phyloP scores from a whole-genome alignment of 202 grass and related monocot genomes.

The Bolboschoenoplectus hybrid region DNA sequence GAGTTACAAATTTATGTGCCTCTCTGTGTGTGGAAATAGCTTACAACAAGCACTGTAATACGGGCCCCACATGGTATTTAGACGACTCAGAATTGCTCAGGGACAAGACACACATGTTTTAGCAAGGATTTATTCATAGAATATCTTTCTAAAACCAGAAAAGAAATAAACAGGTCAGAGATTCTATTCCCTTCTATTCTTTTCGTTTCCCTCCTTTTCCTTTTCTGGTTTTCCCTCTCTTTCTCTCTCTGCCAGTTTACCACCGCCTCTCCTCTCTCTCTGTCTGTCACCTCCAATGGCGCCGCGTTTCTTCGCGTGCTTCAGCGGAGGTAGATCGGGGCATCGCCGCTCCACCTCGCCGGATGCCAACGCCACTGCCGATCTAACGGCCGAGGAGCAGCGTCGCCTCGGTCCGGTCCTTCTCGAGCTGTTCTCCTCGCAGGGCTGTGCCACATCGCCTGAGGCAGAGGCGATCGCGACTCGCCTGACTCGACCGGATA shows the following conservation, averaged over 20 bases:
- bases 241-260: not conserved
- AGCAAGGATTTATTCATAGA: not conserved
- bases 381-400: slow-evolving; percentile 47
- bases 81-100: not conserved
- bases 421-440: slow-evolving; percentile 91
- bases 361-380: slow-evolving; percentile 41
- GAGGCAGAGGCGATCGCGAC: slow-evolving; percentile 73
- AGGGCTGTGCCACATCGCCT: slow-evolving; percentile 70
- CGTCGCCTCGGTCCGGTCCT: slow-evolving; percentile 63
- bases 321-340: slow-evolving; percentile 42
- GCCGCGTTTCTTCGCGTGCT: slow-evolving; percentile 57
- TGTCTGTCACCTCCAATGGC: slow-evolving; percentile 43
- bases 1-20: not conserved
- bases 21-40: not conserved
- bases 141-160: not conserved
- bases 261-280: not conserved
- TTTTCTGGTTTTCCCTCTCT: not conserved
- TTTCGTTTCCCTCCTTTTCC: slow-evolving; percentile 3
- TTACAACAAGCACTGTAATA: no score
- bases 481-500: slow-evolving; percentile 48
- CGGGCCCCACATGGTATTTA: not conserved
- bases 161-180: not conserved
- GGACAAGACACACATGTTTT: not conserved
- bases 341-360: slow-evolving; percentile 35
- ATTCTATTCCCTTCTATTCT: not conserved